Conservation (phyloP, 2,329 filamentous ascomycete species). For the Curvularia spicifera region DNA sequence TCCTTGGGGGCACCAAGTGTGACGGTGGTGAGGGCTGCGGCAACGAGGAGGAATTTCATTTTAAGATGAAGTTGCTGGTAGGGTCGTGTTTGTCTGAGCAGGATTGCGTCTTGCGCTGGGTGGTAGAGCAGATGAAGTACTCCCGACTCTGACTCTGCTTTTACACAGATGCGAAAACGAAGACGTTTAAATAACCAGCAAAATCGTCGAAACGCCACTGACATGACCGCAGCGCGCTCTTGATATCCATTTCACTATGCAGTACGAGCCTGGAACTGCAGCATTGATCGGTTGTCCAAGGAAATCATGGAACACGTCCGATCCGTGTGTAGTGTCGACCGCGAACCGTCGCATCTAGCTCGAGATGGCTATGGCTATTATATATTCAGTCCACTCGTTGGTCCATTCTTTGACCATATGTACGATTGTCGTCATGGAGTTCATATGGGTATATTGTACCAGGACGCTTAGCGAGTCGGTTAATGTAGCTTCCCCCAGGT, state of each 20-base stretch:
- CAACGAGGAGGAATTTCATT: constrained; percentile 25
- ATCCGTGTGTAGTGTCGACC: constrained; percentile 2
- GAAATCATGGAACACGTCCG: not conserved
- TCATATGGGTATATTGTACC: constrained; percentile 23
- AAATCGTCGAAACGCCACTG: constrained; percentile 14
- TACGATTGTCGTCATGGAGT: constrained; percentile 8
- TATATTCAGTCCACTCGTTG: constrained; percentile 1
- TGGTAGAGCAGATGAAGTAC: not conserved
- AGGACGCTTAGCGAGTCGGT: constrained; percentile 19
- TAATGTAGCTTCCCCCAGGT: constrained; percentile 19
- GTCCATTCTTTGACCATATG: constrained; percentile 5
- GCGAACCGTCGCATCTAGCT: not conserved
- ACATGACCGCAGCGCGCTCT: constrained; percentile 8
- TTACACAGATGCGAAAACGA: not conserved
- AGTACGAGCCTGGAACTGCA: constrained; percentile 13
- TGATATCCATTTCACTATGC: not conserved
- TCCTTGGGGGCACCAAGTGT: constrained; percentile 30
- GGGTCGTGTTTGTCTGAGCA: not conserved
- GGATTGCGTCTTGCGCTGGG: not conserved
- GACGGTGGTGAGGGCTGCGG: constrained; percentile 25
- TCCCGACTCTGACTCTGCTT: not conserved
- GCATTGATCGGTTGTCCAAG: constrained; percentile 1
- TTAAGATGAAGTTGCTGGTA: not conserved
- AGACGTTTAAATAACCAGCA: constrained; percentile 16
- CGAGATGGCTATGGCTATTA: constrained; percentile 9